Evolutionary conservation across 352 stramenopile species (phyloP).

Genomic region (Blastocystis sp.): DNA sequence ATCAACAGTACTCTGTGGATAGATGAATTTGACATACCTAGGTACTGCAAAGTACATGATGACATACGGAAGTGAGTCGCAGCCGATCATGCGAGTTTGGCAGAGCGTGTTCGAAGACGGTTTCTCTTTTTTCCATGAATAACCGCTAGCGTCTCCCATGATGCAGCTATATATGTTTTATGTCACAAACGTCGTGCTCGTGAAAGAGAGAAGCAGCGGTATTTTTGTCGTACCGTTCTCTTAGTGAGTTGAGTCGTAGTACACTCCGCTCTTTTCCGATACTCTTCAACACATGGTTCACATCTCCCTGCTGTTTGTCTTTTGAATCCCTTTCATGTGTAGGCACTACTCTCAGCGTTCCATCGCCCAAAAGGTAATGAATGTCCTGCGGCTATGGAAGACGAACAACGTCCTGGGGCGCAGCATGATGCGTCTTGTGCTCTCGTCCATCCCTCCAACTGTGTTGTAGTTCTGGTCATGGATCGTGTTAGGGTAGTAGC

Average conservation of each 20-base stretch:
- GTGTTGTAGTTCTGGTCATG: slow-evolving; percentile 17
- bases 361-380: slow-evolving; percentile 26
- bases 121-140: background rate
- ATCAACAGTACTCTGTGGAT: background rate
- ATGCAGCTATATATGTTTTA: slow-evolving; percentile 56
- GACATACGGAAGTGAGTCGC: slow-evolving; percentile 16
- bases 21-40: background rate
- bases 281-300: slow-evolving; percentile 25
- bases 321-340: background rate
- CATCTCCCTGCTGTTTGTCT: slow-evolving; percentile 3
- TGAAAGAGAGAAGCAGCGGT: slow-evolving; percentile 13
- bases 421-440: slow-evolving; percentile 16
- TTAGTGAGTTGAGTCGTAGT: slow-evolving; percentile 16
- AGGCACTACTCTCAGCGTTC: background rate
- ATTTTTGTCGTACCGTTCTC: background rate
- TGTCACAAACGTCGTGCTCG: slow-evolving; percentile 26
- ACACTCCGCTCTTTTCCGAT: slow-evolving; percentile 28
- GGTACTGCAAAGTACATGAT: background rate
- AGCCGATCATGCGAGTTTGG: slow-evolving; percentile 5
- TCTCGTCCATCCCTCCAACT: slow-evolving; percentile 9
- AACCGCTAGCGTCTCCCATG: background rate
- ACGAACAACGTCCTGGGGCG: slow-evolving; percentile 40
- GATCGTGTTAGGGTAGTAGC: background rate
- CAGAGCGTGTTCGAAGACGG: slow-evolving; percentile 4
- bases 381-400: slow-evolving; percentile 42